Evolutionary conservation across 371 early-diverging fungal genomes (phyloP).

Genomic region (Apophysomyces sp.): DNA sequence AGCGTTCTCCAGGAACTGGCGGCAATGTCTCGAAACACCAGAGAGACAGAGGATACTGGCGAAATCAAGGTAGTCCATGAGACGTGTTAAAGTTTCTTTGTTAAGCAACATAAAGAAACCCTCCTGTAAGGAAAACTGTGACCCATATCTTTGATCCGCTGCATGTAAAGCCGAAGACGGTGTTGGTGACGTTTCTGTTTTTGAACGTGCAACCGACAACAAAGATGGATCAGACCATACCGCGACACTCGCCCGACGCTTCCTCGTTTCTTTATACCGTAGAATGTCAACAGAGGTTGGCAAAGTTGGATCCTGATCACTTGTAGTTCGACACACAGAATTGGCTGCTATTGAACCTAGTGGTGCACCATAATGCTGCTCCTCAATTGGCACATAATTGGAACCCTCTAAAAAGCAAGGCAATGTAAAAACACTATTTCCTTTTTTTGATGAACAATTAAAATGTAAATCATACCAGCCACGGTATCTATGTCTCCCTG

Average conservation of each 20-base stretch:
- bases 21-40: constrained; percentile 22
- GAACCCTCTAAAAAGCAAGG: constrained; percentile 1
- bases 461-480: background rate
- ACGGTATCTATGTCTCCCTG: background rate
- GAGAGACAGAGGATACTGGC: constrained; percentile 19
- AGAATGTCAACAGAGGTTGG: constrained; percentile 28
- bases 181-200: constrained; percentile 9
- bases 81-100: constrained; percentile 11
- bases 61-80: constrained; percentile 33
- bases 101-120: background rate
- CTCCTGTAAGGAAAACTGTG: background rate
- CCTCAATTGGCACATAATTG: constrained; percentile 4
- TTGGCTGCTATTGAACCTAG: constrained; percentile 15
- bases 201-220: constrained; percentile 47
- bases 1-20: constrained; percentile 26
- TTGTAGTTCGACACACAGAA: constrained; percentile 43
- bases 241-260: constrained; percentile 75
- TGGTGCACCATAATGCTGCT: constrained; percentile 11
- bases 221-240: constrained; percentile 81
- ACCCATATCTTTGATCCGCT: background rate
- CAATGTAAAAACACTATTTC: background rate
- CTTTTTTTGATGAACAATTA: background rate
- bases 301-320: constrained; percentile 46
- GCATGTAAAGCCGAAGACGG: background rate
- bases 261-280: constrained; percentile 38